These are phyloP conservation scores for Aspergillus nidulans DNA, from an alignment of 495 filamentous ascomycete species.

Conservation along the genomic window DNA sequence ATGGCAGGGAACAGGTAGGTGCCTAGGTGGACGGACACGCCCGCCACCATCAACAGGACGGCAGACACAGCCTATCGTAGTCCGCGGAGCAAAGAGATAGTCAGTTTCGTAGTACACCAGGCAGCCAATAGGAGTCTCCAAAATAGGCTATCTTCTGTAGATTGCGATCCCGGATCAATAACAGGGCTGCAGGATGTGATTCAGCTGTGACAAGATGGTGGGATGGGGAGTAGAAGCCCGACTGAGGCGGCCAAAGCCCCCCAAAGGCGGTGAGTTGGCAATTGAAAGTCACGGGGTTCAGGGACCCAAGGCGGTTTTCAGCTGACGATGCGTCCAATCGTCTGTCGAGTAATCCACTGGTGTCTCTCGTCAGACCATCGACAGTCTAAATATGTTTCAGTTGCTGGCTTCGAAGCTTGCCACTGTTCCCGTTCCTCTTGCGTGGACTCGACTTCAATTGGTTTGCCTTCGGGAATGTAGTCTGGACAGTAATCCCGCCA, in stretches of 20 bases:
- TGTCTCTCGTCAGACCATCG: background rate
- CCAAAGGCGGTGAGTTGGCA: background rate
- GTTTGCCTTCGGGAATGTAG: constrained; percentile 33
- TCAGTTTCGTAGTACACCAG: background rate
- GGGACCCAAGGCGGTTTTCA: background rate
- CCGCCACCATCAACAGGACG: background rate
- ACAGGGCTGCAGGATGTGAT: constrained; percentile 5
- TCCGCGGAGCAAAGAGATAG: background rate
- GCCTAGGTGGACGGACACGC: background rate
- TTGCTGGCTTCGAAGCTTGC: constrained; percentile 12
- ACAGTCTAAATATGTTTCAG: constrained; percentile 14
- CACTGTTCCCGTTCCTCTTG: constrained; percentile 16
- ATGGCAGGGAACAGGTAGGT: too few relatives aligned
- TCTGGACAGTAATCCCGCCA: constrained; percentile 30
- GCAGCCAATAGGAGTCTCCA: background rate
- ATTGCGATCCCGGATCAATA: background rate
- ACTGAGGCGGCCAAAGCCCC: background rate
- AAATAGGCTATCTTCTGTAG: background rate
- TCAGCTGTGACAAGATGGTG: background rate
- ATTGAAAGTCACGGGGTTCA: background rate
- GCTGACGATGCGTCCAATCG: constrained; percentile 7
- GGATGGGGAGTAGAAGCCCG: too few relatives aligned
- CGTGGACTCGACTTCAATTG: constrained; percentile 11
- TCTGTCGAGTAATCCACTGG: background rate
- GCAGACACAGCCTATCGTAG: background rate